These are phyloP conservation scores for Uronychia binucleata DNA, from an alignment of 73 alveolate species.

Conservation along the genomic window DNA sequence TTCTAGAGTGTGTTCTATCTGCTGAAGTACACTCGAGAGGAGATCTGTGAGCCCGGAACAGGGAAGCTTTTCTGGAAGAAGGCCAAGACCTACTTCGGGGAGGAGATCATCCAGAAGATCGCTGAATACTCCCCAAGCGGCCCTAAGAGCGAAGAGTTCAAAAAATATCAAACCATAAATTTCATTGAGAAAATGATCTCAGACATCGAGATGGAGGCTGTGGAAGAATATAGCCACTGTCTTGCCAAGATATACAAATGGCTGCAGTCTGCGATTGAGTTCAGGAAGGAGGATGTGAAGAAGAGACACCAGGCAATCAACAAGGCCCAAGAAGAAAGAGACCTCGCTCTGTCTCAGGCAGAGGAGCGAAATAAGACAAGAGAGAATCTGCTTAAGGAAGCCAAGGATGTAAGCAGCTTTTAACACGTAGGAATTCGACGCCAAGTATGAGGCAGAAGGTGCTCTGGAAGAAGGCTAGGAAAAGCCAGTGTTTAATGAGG, in stretches of 20 bases:
- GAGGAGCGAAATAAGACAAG: conserved; percentile 29
- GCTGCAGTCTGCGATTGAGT: conserved; percentile 39
- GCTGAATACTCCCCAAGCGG: conserved; percentile 51
- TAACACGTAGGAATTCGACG: background rate
- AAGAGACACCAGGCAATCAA: conserved; percentile 8
- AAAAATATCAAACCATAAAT: conserved; percentile 32
- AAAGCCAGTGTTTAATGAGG: conserved; percentile 40
- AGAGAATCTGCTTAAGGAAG: conserved; percentile 13
- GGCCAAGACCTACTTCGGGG: conserved; percentile 37
- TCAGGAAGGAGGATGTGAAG: conserved; percentile 52
- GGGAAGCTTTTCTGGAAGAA: conserved; percentile 58
- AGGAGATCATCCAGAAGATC: conserved; percentile 15
- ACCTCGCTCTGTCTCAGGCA: conserved; percentile 14
- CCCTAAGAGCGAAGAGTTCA: conserved; percentile 29
- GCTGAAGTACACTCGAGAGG: conserved; percentile 38
- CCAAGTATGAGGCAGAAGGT: conserved; percentile 20
- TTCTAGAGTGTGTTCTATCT: conserved; percentile 47
- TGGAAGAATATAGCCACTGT: conserved; percentile 46
- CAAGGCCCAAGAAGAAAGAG: conserved; percentile 41
- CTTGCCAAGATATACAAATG: conserved; percentile 44
- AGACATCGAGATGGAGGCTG: conserved; percentile 36
- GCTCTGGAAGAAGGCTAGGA: conserved; percentile 25
- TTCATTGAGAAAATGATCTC: conserved; percentile 43
- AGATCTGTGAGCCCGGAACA: conserved; percentile 57
- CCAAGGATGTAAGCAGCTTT: background rate